Percentiles rank a stretch among this genome's conserved stretches.
Evolutionary conservation across 139 green algal species (phyloP).

Genomic region (Picochlorum sp.): DNA sequence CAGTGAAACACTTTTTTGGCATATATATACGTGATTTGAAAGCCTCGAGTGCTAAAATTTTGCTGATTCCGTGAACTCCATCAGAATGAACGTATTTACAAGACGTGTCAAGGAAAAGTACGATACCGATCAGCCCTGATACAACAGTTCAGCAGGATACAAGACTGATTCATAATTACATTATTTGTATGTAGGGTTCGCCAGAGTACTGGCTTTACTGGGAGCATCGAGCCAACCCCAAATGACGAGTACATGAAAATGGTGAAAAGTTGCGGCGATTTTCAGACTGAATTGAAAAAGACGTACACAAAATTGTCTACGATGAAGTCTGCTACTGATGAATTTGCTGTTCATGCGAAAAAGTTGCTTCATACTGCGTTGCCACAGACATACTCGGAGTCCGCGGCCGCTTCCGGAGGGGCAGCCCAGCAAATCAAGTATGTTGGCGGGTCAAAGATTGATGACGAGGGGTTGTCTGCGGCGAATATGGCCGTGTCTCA

Average conservation of each 20-base stretch:
- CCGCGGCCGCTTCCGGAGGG: conserved; percentile 1
- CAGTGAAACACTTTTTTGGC: too few species aligned
- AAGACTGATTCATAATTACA: too few species aligned
- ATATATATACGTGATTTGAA: too few species aligned
- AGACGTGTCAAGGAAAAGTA: conserved; percentile 1
- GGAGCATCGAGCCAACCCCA: conserved; percentile 4
- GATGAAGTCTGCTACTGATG: conserved; percentile 9
- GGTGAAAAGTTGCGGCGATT: conserved; percentile 1
- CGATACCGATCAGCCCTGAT: background rate
- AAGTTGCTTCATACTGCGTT: background rate
- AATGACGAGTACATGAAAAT: conserved; percentile 5
- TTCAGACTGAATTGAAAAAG: conserved; percentile 2
- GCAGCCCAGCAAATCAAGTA: background rate
- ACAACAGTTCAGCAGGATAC: too few species aligned
- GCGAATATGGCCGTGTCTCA: background rate
- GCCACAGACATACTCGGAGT: conserved; percentile 3
- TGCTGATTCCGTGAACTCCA: too few species aligned
- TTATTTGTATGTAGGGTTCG: conserved; percentile 2
- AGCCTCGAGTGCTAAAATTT: too few species aligned
- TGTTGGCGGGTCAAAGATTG: conserved; percentile 3
- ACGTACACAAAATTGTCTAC: background rate
- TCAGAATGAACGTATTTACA: background rate
- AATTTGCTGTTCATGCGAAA: background rate
- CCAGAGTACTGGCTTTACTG: conserved; percentile 6
- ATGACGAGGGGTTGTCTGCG: background rate